Conservation (phyloP, 2,329 filamentous ascomycete genomes). For the Xylaria sp. region DNA sequence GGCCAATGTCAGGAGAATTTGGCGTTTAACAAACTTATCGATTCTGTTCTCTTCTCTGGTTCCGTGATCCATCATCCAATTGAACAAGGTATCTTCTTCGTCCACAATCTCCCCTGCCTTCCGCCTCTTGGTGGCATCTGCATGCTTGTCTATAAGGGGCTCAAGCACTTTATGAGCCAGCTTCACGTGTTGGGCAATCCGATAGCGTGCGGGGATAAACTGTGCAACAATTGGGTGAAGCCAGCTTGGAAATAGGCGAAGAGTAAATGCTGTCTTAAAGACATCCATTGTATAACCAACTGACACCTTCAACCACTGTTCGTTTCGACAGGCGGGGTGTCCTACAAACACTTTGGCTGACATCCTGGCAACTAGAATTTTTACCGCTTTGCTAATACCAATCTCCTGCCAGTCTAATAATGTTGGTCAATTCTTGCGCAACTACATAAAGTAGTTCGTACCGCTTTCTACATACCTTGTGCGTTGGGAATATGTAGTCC, state of each 20-base stretch:
- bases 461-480: not conserved
- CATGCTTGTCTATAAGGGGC: conserved; percentile 20
- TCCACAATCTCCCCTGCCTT: conserved; percentile 9
- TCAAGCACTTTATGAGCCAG: conserved; percentile 8
- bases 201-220: conserved; percentile 42
- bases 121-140: conserved; percentile 6
- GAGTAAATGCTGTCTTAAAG: conserved; percentile 27
- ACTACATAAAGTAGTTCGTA: too few species aligned
- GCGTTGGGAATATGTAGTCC: conserved; percentile 11
- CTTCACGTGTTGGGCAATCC: conserved; percentile 6
- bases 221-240: conserved; percentile 52
- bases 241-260: conserved; percentile 36
- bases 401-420: conserved; percentile 32
- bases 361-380: conserved; percentile 32
- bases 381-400: conserved; percentile 24
- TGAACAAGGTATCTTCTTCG: conserved; percentile 32
- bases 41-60: conserved; percentile 23
- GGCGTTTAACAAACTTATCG: conserved; percentile 14
- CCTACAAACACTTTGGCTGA: conserved; percentile 36
- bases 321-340: conserved; percentile 30
- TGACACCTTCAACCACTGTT: conserved; percentile 16
- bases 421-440: not conserved
- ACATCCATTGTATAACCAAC: conserved; percentile 32
- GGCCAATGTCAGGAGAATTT: conserved; percentile 26
- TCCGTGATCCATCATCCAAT: conserved; percentile 36